phyloP scores from a whole-genome alignment of 2,329 filamentous ascomycete genomes.

The Hymenoscyphus scutula region DNA sequence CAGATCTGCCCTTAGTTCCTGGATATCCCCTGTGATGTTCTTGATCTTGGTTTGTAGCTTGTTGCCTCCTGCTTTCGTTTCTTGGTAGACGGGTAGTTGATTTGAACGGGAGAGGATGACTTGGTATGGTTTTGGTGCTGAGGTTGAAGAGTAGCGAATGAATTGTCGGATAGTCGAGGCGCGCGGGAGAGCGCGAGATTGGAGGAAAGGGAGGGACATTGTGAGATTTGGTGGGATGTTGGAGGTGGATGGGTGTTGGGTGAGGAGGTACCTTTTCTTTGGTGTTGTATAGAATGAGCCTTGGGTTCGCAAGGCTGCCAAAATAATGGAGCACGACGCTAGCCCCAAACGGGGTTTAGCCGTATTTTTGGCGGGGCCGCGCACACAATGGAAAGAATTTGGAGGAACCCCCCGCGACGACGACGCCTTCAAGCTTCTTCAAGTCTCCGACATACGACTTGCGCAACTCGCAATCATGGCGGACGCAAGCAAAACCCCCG shows the following conservation, averaged over 20 bases:
- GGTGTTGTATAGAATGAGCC: neutral
- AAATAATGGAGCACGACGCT: slow-evolving; percentile 12
- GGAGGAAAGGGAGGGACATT: slow-evolving; percentile 34
- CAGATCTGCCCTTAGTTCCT: slow-evolving; percentile 63
- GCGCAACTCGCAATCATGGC: slow-evolving; percentile 46
- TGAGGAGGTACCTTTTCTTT: neutral
- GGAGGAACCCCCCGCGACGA: slow-evolving; percentile 11
- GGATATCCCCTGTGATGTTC: slow-evolving; percentile 72
- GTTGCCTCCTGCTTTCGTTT: slow-evolving; percentile 72
- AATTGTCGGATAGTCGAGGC: slow-evolving; percentile 31
- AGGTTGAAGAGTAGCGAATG: slow-evolving; percentile 22
- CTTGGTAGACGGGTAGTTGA: slow-evolving; percentile 74
- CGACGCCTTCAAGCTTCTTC: slow-evolving; percentile 10
- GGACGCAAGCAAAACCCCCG: slow-evolving; percentile 47
- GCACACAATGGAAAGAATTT: slow-evolving; percentile 22
- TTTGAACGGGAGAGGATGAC: slow-evolving; percentile 69
- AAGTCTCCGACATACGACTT: slow-evolving; percentile 16
- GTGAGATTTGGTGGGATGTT: slow-evolving; percentile 9
- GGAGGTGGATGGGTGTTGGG: neutral
- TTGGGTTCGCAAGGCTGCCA: slow-evolving; percentile 13
- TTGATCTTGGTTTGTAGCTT: slow-evolving; percentile 71
- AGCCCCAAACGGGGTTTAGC: slow-evolving; percentile 11
- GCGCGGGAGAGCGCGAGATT: slow-evolving; percentile 34
- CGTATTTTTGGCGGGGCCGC: slow-evolving; percentile 16
- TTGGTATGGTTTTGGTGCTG: slow-evolving; percentile 39